Conservation (phyloP, 352 stramenopile genomes). For the Aphanomyces stellatus region DNA sequence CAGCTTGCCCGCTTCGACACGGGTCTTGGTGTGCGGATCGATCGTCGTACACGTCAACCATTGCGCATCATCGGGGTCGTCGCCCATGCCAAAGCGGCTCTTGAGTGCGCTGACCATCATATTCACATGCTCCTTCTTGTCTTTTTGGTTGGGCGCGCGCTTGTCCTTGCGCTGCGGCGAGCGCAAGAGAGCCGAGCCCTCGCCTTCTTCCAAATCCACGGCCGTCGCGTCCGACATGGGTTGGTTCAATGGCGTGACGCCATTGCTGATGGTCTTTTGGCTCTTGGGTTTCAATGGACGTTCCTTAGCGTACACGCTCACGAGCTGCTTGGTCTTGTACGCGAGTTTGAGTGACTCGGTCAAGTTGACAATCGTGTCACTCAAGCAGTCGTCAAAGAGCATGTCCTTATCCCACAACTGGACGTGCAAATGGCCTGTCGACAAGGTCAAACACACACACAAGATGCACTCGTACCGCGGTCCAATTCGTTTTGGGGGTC, state of each 20-base stretch:
- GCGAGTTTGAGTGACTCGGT: conserved; percentile 52
- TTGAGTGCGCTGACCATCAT: conserved; percentile 65
- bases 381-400: conserved; percentile 66
- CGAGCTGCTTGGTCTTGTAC: conserved; percentile 52
- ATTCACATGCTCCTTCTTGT: conserved; percentile 41
- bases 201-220: conserved; percentile 2
- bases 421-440: conserved; percentile 46
- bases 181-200: background rate
- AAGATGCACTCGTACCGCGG: conserved; percentile 27
- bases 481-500: conserved; percentile 58
- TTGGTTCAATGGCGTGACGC: background rate
- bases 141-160: conserved; percentile 19
- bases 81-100: conserved; percentile 63
- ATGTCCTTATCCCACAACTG: conserved; percentile 78
- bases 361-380: conserved; percentile 61
- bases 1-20: conserved; percentile 49
- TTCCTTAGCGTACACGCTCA: conserved; percentile 70
- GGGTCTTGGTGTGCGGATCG: conserved; percentile 48
- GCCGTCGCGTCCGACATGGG: background rate
- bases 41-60: conserved; percentile 69
- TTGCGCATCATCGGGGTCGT: conserved; percentile 61
- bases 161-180: background rate
- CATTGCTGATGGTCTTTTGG: background rate
- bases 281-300: conserved; percentile 30
- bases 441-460: too few species aligned